Evolutionary conservation across 306 rosid genomes (phyloP).

Genomic region (Vigna reflexopilosa): DNA sequence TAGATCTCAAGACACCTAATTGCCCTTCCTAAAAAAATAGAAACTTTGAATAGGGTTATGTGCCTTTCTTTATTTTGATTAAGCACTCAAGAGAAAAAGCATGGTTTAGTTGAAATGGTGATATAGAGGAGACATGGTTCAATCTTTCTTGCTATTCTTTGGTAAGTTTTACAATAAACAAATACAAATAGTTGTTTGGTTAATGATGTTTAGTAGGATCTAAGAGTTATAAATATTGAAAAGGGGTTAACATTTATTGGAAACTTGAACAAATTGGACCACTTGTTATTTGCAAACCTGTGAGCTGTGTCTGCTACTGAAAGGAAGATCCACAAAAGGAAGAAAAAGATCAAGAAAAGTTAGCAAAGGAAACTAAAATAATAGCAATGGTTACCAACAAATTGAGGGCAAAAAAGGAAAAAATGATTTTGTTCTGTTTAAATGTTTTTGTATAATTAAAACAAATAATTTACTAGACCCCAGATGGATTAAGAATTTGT

Average conservation of each 20-base stretch:
- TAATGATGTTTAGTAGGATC: slow-evolving; percentile 39
- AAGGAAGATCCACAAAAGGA: slow-evolving; percentile 27
- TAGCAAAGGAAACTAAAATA: slow-evolving; percentile 14
- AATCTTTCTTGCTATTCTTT: neutral
- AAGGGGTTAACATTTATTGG: slow-evolving; percentile 33
- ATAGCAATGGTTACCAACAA: slow-evolving; percentile 1
- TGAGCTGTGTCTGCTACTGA: slow-evolving; percentile 31
- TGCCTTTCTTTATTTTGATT: slow-evolving; percentile 21
- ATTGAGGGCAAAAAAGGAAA: slow-evolving; percentile 13
- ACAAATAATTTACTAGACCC: slow-evolving; percentile 25
- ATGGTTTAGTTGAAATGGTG: neutral
- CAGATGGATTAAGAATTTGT: neutral
- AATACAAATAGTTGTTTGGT: slow-evolving; percentile 9
- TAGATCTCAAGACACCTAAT: slow-evolving; percentile 30
- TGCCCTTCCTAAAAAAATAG: neutral
- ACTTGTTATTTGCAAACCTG: slow-evolving; percentile 15
- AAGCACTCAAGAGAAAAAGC: slow-evolving; percentile 11
- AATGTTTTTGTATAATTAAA: slow-evolving; percentile 36
- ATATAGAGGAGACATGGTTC: neutral
- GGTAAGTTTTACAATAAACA: neutral
- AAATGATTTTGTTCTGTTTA: neutral
- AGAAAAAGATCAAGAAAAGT: slow-evolving; percentile 20
- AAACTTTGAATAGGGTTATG: neutral
- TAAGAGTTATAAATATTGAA: slow-evolving; percentile 4
- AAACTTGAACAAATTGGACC: slow-evolving; percentile 35